These are phyloP conservation scores for Fusarium armeniacum DNA, from an alignment of 2,329 filamentous ascomycete species.

Conservation along the genomic window DNA sequence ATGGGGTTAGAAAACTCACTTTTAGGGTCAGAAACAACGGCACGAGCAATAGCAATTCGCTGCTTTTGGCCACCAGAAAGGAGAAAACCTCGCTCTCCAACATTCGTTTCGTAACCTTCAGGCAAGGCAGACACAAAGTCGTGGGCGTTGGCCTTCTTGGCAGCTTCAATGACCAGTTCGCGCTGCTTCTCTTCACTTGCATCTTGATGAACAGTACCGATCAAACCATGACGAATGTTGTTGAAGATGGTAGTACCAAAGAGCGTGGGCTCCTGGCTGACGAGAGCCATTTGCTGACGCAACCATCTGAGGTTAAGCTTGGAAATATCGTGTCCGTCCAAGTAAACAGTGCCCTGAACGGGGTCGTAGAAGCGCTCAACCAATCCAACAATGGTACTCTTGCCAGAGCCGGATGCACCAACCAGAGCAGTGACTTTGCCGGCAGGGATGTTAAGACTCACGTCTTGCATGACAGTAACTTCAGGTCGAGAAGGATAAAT, in stretches of 20 bases:
- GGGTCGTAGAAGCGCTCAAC: conserved; percentile 96
- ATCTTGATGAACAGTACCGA: conserved; percentile 82
- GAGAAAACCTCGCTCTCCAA: conserved; percentile 94
- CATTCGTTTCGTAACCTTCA: conserved; percentile 91
- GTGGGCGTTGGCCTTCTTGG: conserved; percentile 92
- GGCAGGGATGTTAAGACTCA: conserved; percentile 83
- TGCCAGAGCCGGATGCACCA: conserved; percentile 93
- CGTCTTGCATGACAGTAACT: conserved; percentile 87
- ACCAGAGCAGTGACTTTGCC: conserved; percentile 95
- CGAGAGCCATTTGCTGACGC: conserved; percentile 90
- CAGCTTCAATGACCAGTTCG: conserved; percentile 82
- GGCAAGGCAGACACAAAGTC: conserved; percentile 88
- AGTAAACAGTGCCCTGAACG: conserved; percentile 79
- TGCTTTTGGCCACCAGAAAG: conserved; percentile 97
- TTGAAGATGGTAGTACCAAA: conserved; percentile 91
- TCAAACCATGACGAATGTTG: conserved; percentile 91
- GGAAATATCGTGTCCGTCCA: conserved; percentile 87
- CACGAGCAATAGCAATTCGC: conserved; percentile 92
- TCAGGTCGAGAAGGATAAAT: conserved; percentile 96
- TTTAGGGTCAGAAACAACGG: conserved; percentile 91
- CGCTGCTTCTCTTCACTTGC: conserved; percentile 76
- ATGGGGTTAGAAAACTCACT: conserved; percentile 57
- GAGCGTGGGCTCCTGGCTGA: conserved; percentile 92
- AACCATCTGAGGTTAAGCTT: conserved; percentile 90
- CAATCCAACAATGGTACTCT: conserved; percentile 93